Percentiles rank a stretch among this genome's conserved stretches.
Evolutionary conservation across 1,284 basidiomycete species (phyloP).

Genomic region (Malassezia japonica): DNA sequence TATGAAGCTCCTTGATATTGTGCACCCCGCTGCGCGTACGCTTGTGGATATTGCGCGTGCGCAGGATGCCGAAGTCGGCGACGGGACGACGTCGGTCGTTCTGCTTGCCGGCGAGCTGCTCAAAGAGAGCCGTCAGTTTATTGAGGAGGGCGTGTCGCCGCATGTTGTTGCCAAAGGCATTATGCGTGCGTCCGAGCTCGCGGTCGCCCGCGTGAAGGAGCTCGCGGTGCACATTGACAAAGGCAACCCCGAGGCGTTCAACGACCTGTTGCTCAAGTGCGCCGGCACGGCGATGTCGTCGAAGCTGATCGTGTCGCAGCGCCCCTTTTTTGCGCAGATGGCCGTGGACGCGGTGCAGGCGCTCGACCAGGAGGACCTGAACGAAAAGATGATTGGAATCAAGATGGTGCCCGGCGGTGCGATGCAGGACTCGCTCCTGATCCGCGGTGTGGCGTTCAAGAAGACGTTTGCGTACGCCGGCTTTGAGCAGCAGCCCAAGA

Average conservation of each 20-base stretch:
- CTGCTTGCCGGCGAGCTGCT: slow-evolving; percentile 86
- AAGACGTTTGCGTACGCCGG: slow-evolving; percentile 99
- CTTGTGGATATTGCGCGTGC: slow-evolving; percentile 95
- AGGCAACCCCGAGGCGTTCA: slow-evolving; percentile 83
- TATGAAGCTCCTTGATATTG: slow-evolving; percentile 88
- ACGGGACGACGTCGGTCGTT: slow-evolving; percentile 93
- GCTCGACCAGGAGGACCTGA: slow-evolving; percentile 82
- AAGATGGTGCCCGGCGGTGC: slow-evolving; percentile 99
- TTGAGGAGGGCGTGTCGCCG: slow-evolving; percentile 95
- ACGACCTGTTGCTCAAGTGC: slow-evolving; percentile 84
- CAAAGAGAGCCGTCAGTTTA: slow-evolving; percentile 80
- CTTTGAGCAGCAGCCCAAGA: slow-evolving; percentile 97
- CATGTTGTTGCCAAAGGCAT: slow-evolving; percentile 97
- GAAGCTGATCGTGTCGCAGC: slow-evolving; percentile 96
- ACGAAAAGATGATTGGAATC: slow-evolving; percentile 92
- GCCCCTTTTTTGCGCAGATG: slow-evolving; percentile 98
- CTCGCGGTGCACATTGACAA: slow-evolving; percentile 86
- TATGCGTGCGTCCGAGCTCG: slow-evolving; percentile 74
- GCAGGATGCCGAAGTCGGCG: slow-evolving; percentile 95
- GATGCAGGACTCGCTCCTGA: slow-evolving; percentile 78
- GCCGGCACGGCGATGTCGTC: slow-evolving; percentile 99
- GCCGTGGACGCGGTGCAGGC: slow-evolving; percentile 80
- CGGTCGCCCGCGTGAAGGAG: slow-evolving; percentile 74
- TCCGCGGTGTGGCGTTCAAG: slow-evolving; percentile 96
- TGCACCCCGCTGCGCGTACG: slow-evolving; percentile 91